Evolutionary conservation across 441 rosid species (phyloP).

Genomic region (Croton setiger): DNA sequence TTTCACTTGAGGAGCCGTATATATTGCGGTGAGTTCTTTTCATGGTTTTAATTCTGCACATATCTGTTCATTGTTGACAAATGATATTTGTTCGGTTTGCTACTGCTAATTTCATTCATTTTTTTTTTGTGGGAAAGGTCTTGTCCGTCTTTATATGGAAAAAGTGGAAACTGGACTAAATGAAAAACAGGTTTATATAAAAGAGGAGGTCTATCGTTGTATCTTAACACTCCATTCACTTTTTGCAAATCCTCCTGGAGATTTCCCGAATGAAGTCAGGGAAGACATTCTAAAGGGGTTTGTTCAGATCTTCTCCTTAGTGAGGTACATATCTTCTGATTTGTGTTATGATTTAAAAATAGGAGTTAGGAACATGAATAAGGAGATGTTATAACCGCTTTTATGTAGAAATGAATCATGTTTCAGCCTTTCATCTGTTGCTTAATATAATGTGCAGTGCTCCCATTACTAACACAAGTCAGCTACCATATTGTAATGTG

Average conservation of each 20-base stretch:
- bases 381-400: too few species aligned
- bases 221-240: constrained; percentile 71
- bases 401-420: too few species aligned
- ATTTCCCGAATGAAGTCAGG: constrained; percentile 67
- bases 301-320: constrained; percentile 60
- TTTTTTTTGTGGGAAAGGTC: constrained; percentile 40
- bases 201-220: constrained; percentile 74
- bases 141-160: constrained; percentile 66
- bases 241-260: constrained; percentile 89
- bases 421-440: constrained; percentile 7
- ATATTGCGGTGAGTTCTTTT: constrained; percentile 61
- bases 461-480: constrained; percentile 19
- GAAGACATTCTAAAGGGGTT: constrained; percentile 64
- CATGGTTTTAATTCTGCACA: constrained; percentile 2
- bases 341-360: neutral
- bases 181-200: constrained; percentile 49
- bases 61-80: constrained; percentile 18
- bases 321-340: constrained; percentile 48
- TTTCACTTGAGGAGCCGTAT: constrained; percentile 76
- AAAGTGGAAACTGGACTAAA: constrained; percentile 61
- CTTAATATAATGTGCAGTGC: constrained; percentile 18
- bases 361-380: too few species aligned
- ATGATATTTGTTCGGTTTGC: constrained; percentile 6
- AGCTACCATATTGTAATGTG: constrained; percentile 22
- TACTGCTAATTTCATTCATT: constrained; percentile 15